Conservation (phyloP, 225 moss, liverwort and hornwort species). For the Anthoceros angustus region DNA sequence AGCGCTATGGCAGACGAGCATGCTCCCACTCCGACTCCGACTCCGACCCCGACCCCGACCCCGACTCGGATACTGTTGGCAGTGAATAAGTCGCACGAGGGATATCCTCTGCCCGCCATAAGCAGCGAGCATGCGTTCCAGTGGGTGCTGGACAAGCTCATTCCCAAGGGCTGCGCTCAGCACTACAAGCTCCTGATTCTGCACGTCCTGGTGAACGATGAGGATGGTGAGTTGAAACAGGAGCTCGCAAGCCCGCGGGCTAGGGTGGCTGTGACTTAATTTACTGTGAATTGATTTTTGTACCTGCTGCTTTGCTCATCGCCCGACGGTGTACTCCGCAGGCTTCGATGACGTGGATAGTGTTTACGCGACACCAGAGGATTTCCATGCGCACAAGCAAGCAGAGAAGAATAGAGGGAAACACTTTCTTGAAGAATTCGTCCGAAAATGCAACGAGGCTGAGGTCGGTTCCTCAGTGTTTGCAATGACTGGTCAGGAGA, state of each 20-base stretch:
- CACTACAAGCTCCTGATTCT: constrained; percentile 54
- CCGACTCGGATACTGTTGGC: constrained; percentile 47
- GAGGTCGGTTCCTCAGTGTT: constrained; percentile 22
- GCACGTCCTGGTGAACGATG: constrained; percentile 71
- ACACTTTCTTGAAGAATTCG: constrained; percentile 39
- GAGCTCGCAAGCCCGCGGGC: neutral
- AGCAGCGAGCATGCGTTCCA: constrained; percentile 71
- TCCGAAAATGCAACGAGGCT: constrained; percentile 39
- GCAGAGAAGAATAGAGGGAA: constrained; percentile 24
- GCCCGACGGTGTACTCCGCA: constrained; percentile 8
- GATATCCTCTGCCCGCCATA: constrained; percentile 77
- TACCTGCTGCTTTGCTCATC: neutral
- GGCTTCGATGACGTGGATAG: constrained; percentile 61
- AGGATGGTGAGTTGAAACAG: constrained; percentile 41
- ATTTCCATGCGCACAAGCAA: constrained; percentile 29
- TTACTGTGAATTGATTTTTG: neutral
- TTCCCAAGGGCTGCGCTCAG: constrained; percentile 40
- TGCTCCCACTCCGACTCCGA: constrained; percentile 13
- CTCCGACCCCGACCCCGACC: too few species aligned
- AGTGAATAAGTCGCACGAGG: constrained; percentile 49
- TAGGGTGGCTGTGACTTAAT: neutral
- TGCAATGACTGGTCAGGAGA: neutral
- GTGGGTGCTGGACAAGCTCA: constrained; percentile 55
- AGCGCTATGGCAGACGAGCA: too few species aligned
- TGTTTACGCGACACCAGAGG: constrained; percentile 58